Conservation (phyloP, 129 eudicot species). For the Scalesia atractyloides region DNA sequence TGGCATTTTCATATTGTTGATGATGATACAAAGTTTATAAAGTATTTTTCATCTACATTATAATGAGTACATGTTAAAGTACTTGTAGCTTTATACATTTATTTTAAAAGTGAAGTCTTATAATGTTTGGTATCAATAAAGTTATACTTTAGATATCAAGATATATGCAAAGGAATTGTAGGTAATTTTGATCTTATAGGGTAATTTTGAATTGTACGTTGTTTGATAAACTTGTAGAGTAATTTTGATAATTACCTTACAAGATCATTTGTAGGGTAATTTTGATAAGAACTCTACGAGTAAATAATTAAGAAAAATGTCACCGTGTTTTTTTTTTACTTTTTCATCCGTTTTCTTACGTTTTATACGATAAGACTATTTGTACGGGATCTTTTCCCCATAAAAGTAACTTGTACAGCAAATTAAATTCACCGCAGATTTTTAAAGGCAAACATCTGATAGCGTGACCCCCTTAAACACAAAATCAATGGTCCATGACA, state of each 20-base stretch:
- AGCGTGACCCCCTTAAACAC: constrained; percentile 8
- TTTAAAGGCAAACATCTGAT: constrained; percentile 1
- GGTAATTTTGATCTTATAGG: too few relatives aligned
- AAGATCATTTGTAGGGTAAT: too few relatives aligned
- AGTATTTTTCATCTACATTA: background rate
- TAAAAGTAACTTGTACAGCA: background rate
- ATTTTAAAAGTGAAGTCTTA: background rate
- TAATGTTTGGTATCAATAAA: constrained; percentile 5
- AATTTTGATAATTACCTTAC: too few relatives aligned
- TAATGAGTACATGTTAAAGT: background rate
- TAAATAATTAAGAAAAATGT: too few relatives aligned
- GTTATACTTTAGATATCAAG: background rate
- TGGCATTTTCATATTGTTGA: constrained; percentile 19
- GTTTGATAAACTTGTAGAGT: too few relatives aligned
- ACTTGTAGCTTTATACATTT: background rate
- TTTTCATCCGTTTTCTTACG: too few relatives aligned
- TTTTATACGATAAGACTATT: too few relatives aligned
- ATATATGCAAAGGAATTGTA: background rate
- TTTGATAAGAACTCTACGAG: too few relatives aligned
- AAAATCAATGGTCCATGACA: constrained; percentile 21
- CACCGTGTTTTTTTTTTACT: too few relatives aligned
- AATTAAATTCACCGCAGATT: constrained; percentile 14
- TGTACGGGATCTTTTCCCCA: too few relatives aligned
- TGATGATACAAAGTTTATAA: constrained; percentile 1
- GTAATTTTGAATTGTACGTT: too few relatives aligned